Evolutionary conservation across 768 basidiomycete species (phyloP).

Genomic region (Suillus luteus): DNA sequence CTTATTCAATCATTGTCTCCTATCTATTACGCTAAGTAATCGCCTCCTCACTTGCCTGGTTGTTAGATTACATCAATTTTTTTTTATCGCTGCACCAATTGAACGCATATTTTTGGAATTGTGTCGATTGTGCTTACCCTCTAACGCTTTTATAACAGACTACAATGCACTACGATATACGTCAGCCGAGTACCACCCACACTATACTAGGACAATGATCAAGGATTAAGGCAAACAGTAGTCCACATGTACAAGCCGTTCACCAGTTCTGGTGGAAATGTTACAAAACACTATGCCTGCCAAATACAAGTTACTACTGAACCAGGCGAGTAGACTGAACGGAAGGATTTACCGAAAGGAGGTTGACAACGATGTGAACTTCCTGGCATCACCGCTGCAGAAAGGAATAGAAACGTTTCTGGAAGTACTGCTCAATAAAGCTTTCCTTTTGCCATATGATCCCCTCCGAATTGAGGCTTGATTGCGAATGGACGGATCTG

Average conservation of each 20-base stretch:
- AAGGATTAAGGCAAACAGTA: neutral
- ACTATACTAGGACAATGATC: neutral
- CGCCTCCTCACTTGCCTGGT: neutral
- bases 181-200: slow-evolving; percentile 1
- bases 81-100: slow-evolving; percentile 3
- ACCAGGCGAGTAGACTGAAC: neutral
- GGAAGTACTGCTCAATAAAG: slow-evolving; percentile 37
- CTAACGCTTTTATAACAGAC: neutral
- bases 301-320: neutral
- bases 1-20: neutral
- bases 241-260: neutral
- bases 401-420: slow-evolving; percentile 23
- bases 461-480: slow-evolving; percentile 28
- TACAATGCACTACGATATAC: neutral
- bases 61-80: neutral
- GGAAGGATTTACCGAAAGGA: slow-evolving; percentile 41
- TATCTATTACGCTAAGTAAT: slow-evolving; percentile 8
- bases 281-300: neutral
- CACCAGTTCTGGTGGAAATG: neutral
- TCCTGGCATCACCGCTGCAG: slow-evolving; percentile 38
- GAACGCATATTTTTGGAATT: neutral
- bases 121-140: neutral
- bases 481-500: slow-evolving; percentile 44
- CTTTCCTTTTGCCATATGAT: slow-evolving; percentile 38
- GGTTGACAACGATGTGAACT: slow-evolving; percentile 36